Conservation (phyloP, 108 stramenopile species). For the Discostella pseudostelligera region DNA sequence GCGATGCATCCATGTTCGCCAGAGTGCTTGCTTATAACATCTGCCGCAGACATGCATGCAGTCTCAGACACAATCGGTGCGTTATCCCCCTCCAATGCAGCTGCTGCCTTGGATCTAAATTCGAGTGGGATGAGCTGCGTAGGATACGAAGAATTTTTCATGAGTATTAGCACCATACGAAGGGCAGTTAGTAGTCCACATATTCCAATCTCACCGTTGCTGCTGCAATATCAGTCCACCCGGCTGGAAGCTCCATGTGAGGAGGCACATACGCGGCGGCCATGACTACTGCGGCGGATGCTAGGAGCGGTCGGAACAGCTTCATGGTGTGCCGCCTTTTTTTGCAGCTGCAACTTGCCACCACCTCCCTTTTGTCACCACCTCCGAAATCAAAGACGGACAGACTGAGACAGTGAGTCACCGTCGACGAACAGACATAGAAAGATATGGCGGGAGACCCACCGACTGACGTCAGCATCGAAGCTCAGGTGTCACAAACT, state of each 20-base stretch:
- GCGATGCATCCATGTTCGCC: constrained; percentile 47
- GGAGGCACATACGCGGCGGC: constrained; percentile 40
- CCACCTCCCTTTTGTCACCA: not conserved
- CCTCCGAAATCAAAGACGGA: too few relatives aligned
- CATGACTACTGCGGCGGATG: constrained; percentile 14
- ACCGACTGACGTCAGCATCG: not conserved
- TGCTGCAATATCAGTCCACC: constrained; percentile 25
- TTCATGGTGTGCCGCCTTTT: constrained; percentile 13
- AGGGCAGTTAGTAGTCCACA: not conserved
- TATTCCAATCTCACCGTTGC: constrained; percentile 19
- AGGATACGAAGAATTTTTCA: too few relatives aligned
- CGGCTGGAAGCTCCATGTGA: constrained; percentile 40
- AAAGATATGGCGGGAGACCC: too few relatives aligned
- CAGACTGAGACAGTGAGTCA: too few relatives aligned
- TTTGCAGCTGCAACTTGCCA: not conserved
- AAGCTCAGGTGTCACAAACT: too few relatives aligned
- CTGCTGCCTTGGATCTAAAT: constrained; percentile 29
- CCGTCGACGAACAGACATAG: too few relatives aligned
- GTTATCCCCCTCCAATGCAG: constrained; percentile 28
- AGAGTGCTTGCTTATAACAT: constrained; percentile 33
- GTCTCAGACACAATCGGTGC: constrained; percentile 26
- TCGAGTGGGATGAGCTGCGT: constrained; percentile 36
- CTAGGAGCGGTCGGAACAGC: constrained; percentile 23
- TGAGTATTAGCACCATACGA: not conserved
- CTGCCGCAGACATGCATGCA: constrained; percentile 29